These are phyloP conservation scores for Monosporascus cannonballus DNA, from an alignment of 2,329 filamentous ascomycete species.

Conservation along the genomic window DNA sequence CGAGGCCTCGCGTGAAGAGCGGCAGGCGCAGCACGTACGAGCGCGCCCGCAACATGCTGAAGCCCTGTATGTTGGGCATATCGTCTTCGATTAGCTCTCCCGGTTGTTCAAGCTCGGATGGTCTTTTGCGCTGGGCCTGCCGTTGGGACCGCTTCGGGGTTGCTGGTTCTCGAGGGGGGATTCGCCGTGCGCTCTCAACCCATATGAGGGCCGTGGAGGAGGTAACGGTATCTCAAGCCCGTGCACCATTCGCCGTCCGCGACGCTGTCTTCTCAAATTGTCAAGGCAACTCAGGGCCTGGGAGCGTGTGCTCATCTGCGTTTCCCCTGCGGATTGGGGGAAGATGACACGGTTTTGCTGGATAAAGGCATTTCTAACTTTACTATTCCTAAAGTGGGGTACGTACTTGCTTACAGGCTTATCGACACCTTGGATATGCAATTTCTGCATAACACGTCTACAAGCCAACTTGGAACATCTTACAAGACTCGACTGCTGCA, in stretches of 20 bases:
- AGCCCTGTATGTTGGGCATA: constrained; percentile 36
- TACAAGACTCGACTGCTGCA: no score
- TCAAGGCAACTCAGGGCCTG: no score
- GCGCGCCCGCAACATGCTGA: constrained; percentile 68
- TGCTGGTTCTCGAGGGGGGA: no score
- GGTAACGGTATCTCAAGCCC: no score
- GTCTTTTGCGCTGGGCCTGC: no score
- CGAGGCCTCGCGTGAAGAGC: constrained; percentile 70
- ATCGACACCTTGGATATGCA: not conserved
- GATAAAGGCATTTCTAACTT: not conserved
- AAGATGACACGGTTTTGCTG: not conserved
- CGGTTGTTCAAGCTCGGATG: no score
- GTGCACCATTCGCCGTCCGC: no score
- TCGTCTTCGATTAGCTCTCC: constrained; percentile 5
- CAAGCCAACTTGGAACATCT: not conserved
- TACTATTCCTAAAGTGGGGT: not conserved
- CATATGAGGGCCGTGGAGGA: no score
- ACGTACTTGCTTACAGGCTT: not conserved
- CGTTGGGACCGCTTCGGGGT: no score
- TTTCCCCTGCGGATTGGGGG: not conserved
- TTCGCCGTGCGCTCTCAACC: no score
- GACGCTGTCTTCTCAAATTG: no score
- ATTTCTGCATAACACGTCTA: not conserved
- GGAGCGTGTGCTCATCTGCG: not conserved
- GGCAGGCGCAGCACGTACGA: constrained; percentile 83